A percentile compares a stretch with the other conserved stretches of the same genome.
phyloP scores from a whole-genome alignment of 176 grass and related monocot species.

The Poa pratensis region DNA sequence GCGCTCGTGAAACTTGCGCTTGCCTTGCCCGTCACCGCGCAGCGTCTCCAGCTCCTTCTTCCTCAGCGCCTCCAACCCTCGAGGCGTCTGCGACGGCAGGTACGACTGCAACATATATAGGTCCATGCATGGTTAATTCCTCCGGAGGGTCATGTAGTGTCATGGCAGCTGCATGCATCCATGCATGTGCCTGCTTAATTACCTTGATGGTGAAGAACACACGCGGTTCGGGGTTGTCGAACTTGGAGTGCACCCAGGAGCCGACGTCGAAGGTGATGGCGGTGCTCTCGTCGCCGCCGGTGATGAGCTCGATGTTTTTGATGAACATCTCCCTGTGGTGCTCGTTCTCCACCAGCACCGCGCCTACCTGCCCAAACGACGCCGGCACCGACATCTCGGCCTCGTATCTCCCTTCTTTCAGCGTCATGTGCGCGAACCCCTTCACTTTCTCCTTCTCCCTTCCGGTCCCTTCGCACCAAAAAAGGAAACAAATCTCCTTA shows the following conservation, averaged over 20 bases:
- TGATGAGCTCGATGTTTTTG: conserved; percentile 59
- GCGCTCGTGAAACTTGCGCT: conserved; percentile 37
- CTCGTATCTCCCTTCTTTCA: conserved; percentile 45
- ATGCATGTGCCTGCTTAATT: not conserved
- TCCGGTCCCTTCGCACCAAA: conserved; percentile 44
- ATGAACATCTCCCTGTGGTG: conserved; percentile 85
- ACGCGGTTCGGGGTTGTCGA: conserved; percentile 57
- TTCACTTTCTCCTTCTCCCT: conserved; percentile 52
- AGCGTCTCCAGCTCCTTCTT: conserved; percentile 48
- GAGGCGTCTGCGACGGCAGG: conserved; percentile 70
- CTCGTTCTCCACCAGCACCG: conserved; percentile 80
- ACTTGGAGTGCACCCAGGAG: conserved; percentile 91
- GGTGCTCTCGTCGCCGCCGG: conserved; percentile 37
- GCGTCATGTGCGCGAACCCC: conserved; percentile 55
- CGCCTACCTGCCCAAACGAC: conserved; percentile 66
- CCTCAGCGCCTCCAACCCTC: conserved; percentile 46
- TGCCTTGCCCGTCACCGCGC: conserved; percentile 41
- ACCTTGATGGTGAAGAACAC: conserved; percentile 76
- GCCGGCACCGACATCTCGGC: conserved; percentile 52
- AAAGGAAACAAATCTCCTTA: not conserved
- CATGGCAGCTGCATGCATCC: not conserved
- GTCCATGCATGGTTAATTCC: not conserved
- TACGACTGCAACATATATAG: conserved; percentile 55
- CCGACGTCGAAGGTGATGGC: conserved; percentile 56
- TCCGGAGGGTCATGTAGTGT: not conserved